phyloP scores from a whole-genome alignment of 2,329 filamentous ascomycete genomes.

The Zarea fungicola region DNA sequence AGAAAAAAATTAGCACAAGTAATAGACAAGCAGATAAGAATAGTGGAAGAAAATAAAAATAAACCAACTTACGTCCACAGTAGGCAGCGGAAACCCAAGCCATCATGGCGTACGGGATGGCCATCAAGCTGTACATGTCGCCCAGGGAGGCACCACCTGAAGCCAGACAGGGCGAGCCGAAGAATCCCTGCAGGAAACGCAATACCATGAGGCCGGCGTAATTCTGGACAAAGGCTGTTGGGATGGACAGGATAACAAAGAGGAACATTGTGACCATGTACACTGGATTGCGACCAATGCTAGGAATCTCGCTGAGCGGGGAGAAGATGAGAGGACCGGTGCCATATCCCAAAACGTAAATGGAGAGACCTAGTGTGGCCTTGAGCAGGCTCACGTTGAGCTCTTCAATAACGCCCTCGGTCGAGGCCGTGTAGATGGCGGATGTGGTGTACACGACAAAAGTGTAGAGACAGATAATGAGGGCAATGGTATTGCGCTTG shows the following conservation, averaged over 20 bases:
- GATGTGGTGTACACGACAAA: slow-evolving; percentile 52
- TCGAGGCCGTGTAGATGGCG: slow-evolving; percentile 43
- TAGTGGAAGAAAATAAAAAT: no score
- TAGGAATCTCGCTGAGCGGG: slow-evolving; percentile 61
- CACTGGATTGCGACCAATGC: slow-evolving; percentile 61
- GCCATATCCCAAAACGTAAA: slow-evolving; percentile 61
- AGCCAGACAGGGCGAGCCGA: slow-evolving; percentile 60
- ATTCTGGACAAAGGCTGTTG: slow-evolving; percentile 57
- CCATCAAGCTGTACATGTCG: slow-evolving; percentile 50
- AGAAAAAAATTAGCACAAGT: slow-evolving; percentile 17
- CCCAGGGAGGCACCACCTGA: slow-evolving; percentile 49
- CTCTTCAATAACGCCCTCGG: slow-evolving; percentile 41
- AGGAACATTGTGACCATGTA: slow-evolving; percentile 64
- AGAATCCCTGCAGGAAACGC: slow-evolving; percentile 61
- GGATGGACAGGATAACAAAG: slow-evolving; percentile 62
- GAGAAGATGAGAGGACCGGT: slow-evolving; percentile 61
- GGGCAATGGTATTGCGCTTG: slow-evolving; percentile 36
- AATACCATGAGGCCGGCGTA: slow-evolving; percentile 59
- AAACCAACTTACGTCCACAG: slow-evolving; percentile 34
- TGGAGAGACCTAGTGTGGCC: slow-evolving; percentile 52
- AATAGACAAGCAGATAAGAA: no score
- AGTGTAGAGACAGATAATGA: slow-evolving; percentile 51
- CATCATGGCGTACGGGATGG: slow-evolving; percentile 53
- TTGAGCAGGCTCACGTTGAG: slow-evolving; percentile 49
- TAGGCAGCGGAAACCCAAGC: slow-evolving; percentile 53